Percentiles rank a stretch among this genome's conserved stretches.
phyloP scores from a whole-genome alignment of 78 protist genomes.

The Creolimax fragrantissima region DNA sequence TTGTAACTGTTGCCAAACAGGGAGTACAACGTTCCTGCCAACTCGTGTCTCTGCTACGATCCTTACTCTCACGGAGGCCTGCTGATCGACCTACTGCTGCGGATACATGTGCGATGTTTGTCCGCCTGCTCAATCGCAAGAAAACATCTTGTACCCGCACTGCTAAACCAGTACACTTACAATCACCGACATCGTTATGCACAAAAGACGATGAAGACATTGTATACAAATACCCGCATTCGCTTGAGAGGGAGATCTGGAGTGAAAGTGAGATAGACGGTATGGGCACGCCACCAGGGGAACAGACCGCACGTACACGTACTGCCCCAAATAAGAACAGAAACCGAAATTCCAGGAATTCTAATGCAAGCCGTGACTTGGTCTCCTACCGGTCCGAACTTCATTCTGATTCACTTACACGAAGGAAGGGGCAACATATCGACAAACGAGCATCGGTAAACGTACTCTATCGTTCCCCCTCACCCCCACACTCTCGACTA shows the following conservation, averaged over 20 bases:
- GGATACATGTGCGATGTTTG: background rate
- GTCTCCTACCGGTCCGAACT: too few species aligned
- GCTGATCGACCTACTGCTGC: background rate
- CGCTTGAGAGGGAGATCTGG: background rate
- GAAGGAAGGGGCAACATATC: too few species aligned
- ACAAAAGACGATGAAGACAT: background rate
- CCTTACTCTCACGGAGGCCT: background rate
- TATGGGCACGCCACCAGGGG: background rate
- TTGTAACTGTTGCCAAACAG: background rate
- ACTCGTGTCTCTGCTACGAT: background rate
- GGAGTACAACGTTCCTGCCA: background rate
- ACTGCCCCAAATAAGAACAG: background rate
- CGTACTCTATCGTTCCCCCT: background rate
- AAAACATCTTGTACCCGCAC: background rate
- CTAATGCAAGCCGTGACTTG: too few species aligned
- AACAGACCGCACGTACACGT: background rate
- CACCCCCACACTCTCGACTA: background rate
- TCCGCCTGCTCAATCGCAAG: background rate
- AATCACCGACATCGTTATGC: background rate
- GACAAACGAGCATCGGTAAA: background rate
- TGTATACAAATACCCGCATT: too few species aligned
- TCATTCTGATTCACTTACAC: too few species aligned
- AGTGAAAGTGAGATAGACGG: background rate
- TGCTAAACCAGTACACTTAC: background rate
- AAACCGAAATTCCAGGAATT: too few species aligned